These are phyloP conservation scores for Malus hybrid DNA, from an alignment of 331 rosid species.

Conservation along the genomic window DNA sequence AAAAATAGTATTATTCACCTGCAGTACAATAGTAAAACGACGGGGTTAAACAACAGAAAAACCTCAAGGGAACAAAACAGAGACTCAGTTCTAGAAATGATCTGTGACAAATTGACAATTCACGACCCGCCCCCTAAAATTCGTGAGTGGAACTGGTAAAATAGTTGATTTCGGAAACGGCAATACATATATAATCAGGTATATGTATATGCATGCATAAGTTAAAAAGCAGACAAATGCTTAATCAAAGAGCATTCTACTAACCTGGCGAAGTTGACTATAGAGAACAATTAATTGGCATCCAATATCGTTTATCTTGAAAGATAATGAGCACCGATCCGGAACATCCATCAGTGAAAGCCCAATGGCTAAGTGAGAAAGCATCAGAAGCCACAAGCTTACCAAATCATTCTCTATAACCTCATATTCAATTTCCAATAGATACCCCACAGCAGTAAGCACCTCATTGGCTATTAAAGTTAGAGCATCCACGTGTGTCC, in stretches of 20 bases:
- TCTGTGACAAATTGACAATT: background rate
- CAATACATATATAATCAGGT: background rate
- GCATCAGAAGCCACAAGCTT: slow-evolving; percentile 55
- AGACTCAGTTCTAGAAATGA: background rate
- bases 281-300: slow-evolving; percentile 62
- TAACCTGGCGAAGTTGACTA: slow-evolving; percentile 93
- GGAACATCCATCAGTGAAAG: slow-evolving; percentile 25
- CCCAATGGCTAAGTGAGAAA: slow-evolving; percentile 51
- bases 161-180: background rate
- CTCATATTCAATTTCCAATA: slow-evolving; percentile 79
- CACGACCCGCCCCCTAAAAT: background rate
- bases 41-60: slow-evolving; percentile 11
- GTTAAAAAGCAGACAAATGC: background rate
- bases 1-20: slow-evolving; percentile 63
- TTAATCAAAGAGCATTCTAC: slow-evolving; percentile 20
- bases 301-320: slow-evolving; percentile 45
- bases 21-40: slow-evolving; percentile 28
- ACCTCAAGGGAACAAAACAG: background rate
- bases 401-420: slow-evolving; percentile 65
- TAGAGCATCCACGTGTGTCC: slow-evolving; percentile 21
- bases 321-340: slow-evolving; percentile 32
- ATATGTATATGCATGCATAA: background rate
- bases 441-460: slow-evolving; percentile 53
- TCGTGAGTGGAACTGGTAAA: background rate
- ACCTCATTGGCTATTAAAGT: slow-evolving; percentile 44